Conservation (phyloP, 176 grass and related monocot genomes). For the Avena sativa region DNA sequence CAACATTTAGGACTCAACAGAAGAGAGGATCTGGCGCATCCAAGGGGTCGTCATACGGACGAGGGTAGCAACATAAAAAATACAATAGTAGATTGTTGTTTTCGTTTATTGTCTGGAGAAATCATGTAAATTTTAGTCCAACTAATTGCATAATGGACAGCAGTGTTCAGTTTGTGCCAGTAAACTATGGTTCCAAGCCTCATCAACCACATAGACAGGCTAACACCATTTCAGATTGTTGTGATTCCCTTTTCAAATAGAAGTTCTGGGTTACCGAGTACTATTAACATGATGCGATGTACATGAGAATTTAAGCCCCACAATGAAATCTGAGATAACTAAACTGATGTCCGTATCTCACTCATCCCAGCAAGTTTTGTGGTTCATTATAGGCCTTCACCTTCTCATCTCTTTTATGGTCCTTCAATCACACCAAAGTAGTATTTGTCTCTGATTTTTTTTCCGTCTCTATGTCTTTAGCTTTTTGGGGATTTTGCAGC, state of each 20-base stretch:
- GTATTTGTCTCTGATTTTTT: background rate
- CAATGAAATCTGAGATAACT: conserved; percentile 3
- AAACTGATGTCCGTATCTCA: conserved; percentile 1
- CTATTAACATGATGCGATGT: background rate
- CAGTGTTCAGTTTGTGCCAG: conserved; percentile 28
- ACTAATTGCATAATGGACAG: conserved; percentile 28
- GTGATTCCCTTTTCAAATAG: background rate
- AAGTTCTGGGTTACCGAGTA: background rate
- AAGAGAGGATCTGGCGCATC: conserved; percentile 44
- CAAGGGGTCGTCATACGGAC: conserved; percentile 38
- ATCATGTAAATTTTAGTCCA: conserved; percentile 40
- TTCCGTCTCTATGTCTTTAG: background rate
- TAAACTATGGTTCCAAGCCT: conserved; percentile 1
- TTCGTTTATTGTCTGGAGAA: background rate
- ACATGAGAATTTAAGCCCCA: background rate
- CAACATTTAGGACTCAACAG: conserved; percentile 48
- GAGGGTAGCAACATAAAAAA: conserved; percentile 23
- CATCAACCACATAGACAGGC: conserved; percentile 2
- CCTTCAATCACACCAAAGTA: conserved; percentile 20
- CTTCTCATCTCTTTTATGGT: conserved; percentile 1
- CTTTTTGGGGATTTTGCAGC: background rate
- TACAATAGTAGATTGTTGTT: background rate
- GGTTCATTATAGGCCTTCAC: background rate
- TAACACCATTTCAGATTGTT: background rate
- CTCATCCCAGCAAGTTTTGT: conserved; percentile 15